Conservation (phyloP, 1,284 basidiomycete species). For the Cutaneotrichosporon cyanovorans region DNA sequence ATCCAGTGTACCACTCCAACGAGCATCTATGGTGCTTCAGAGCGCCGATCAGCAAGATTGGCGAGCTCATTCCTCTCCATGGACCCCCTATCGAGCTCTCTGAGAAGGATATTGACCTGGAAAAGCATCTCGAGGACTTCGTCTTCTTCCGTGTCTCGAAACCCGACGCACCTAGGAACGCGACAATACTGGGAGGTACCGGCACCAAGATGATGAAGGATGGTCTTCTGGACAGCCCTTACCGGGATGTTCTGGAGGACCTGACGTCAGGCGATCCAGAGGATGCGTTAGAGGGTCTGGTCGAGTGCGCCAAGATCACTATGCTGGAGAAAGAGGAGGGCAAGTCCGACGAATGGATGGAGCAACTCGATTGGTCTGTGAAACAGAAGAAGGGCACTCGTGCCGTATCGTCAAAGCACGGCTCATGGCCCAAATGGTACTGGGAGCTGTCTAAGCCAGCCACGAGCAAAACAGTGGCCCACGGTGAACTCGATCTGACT, state of each 20-base stretch:
- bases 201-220: slow-evolving; percentile 17
- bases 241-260: slow-evolving; percentile 16
- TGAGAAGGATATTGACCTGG: slow-evolving; percentile 24
- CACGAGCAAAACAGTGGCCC: slow-evolving; percentile 23
- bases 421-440: slow-evolving; percentile 83
- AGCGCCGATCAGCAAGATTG: slow-evolving; percentile 25
- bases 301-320: background rate
- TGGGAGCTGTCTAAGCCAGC: slow-evolving; percentile 64
- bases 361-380: slow-evolving; percentile 14
- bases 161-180: background rate
- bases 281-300: slow-evolving; percentile 17
- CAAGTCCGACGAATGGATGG: slow-evolving; percentile 3
- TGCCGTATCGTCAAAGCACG: slow-evolving; percentile 3
- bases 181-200: slow-evolving; percentile 8
- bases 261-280: slow-evolving; percentile 13
- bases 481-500: slow-evolving; percentile 67
- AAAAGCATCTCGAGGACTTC: slow-evolving; percentile 17
- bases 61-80: slow-evolving; percentile 23
- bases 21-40: slow-evolving; percentile 45
- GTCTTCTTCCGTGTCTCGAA: slow-evolving; percentile 30
- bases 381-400: background rate
- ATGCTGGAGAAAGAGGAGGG: background rate
- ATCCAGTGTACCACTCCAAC: slow-evolving; percentile 38
- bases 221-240: slow-evolving; percentile 25
- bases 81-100: slow-evolving; percentile 28